Evolutionary conservation across 2,329 filamentous ascomycete genomes (phyloP), one percentile per base, ranked within the genome.

Genomic region (Plenodomus biglobosus): DNA sequence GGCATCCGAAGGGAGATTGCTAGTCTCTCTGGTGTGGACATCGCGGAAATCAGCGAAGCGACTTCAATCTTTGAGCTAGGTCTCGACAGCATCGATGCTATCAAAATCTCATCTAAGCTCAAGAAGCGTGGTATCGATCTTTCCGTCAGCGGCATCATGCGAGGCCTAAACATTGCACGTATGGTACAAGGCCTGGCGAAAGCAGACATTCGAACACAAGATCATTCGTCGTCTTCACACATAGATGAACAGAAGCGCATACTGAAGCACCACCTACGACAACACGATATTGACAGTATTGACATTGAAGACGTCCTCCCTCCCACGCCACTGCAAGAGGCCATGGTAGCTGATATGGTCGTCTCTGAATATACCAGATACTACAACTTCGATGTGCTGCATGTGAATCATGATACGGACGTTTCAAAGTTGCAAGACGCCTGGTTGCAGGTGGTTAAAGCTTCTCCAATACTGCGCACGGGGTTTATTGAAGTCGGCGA

Each of bases 1-100:
- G 56, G 55, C 0, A 74, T 95, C 6, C 80, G 82, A 20, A 68
- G 76, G 3, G 84, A 87, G 59, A 79, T 96, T 37, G 81, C 86
- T 1, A 61, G 65, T 0, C 73, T 96, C 4, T 82, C 85, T 1
- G 79, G 78, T 0, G 64, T 85, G 0, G 65, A 80, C 0, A 65
- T 71, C 2, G 66, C 76, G 1, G 71, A 78, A 0, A 74, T 96
- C 32, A 68, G 73, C 1, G 80, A 82, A 42, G 71, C 76, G 6
- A 83, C 83, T 0, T 86, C 86, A 0, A 82, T 96, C 10, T 85
- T 95, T 34, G 85, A 92, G 58, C 79, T 96, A 24, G 92, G 92
- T 0, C 79, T 96, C 6, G 92, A 96, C 74, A 96, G 92, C 62
- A 95, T 96, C 48, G 92, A 96, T 69, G 82, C 87, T 1, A 92